Base-by-base conservation (phyloP, 75 land plant genomes). In the Azolla pinnata region DNA sequence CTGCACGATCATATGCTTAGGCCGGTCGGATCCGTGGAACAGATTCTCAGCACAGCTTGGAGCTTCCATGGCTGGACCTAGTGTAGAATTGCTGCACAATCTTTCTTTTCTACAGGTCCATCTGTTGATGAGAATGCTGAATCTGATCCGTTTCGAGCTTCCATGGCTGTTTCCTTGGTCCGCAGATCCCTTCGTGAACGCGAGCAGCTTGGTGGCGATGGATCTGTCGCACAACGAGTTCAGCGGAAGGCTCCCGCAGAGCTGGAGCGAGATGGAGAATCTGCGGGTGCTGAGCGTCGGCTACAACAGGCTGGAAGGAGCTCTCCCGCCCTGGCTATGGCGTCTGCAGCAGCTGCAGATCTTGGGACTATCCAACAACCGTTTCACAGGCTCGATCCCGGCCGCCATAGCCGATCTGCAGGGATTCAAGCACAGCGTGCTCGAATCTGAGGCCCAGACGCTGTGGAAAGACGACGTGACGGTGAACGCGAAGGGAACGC, bases 331-430 rank as follows among this genome's bases (percentile, higher is more conserved):
- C 9, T 33, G 17, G 32, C 32, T 56, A 17, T 31, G 60, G 32
- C 31, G 0, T 1, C 17, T 65, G 8, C 14, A 55, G 31, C 14
- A 56, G n/a, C 2, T 31, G 16, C 31, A 28, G 28, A 28, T 3
- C 20, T 18, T 63, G 25, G 9, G n/a, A 4, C 33, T 68, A 23
- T 21, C 17, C 10, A 14, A 52, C 30, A 72, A 72, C 57, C 16
- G 31, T 18, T 53, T 72, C 28, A 31, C 29, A 19, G 57, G 73
- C 4, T 30, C 16, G 1, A 72, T 72, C 20, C 63, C 75, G 5
- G 16, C 2, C 10, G 16, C 31, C 4, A n/a, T 72, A 14, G 45
- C 33, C n/a, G 8, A 2, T 1, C 9, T 54, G 10, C 35, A 27
- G 10, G 24, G 29, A 7, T 25, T 64, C 3, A 56, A 59, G 14